phyloP scores from a whole-genome alignment of 371 early-diverging fungal genomes.

The Syncephalastrum sp. region DNA sequence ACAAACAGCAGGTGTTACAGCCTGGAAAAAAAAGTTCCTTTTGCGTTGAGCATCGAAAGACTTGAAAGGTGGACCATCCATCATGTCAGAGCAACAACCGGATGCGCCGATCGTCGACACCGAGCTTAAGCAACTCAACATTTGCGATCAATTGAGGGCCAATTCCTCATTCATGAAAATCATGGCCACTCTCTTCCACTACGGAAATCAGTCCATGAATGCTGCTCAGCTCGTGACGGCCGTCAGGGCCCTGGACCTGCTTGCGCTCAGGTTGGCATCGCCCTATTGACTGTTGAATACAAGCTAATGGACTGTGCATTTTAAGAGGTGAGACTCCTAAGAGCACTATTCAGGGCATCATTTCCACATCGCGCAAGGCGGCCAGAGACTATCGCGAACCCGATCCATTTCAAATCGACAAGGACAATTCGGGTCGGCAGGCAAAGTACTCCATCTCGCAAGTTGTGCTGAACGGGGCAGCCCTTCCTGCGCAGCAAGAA shows the following conservation, averaged over 20 bases:
- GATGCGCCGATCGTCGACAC: slow-evolving; percentile 25
- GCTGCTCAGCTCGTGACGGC: slow-evolving; percentile 48
- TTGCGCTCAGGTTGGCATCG: slow-evolving; percentile 39
- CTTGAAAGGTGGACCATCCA: slow-evolving; percentile 1
- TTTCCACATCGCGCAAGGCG: slow-evolving; percentile 47
- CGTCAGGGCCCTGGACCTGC: slow-evolving; percentile 39
- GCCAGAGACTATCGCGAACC: slow-evolving; percentile 38
- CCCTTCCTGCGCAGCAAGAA: slow-evolving; percentile 27
- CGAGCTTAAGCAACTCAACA: slow-evolving; percentile 42
- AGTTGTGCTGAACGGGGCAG: slow-evolving; percentile 33
- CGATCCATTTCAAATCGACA: slow-evolving; percentile 49
- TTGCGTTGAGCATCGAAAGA: no score
- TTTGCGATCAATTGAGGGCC: slow-evolving; percentile 38
- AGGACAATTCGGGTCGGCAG: slow-evolving; percentile 37
- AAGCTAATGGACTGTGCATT: slow-evolving; percentile 6
- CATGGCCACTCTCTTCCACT: slow-evolving; percentile 48
- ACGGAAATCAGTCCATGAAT: slow-evolving; percentile 47
- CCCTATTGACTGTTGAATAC: not conserved
- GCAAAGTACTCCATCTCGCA: slow-evolving; percentile 48
- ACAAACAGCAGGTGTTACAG: no score
- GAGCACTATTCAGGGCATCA: slow-evolving; percentile 55
- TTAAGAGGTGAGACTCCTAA: slow-evolving; percentile 53
- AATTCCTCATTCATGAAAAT: slow-evolving; percentile 55
- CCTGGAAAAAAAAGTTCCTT: no score
- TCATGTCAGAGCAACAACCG: slow-evolving; percentile 14